These are phyloP conservation scores for Eimeria falciformis DNA, from an alignment of 169 alveolate species.

Conservation along the genomic window DNA sequence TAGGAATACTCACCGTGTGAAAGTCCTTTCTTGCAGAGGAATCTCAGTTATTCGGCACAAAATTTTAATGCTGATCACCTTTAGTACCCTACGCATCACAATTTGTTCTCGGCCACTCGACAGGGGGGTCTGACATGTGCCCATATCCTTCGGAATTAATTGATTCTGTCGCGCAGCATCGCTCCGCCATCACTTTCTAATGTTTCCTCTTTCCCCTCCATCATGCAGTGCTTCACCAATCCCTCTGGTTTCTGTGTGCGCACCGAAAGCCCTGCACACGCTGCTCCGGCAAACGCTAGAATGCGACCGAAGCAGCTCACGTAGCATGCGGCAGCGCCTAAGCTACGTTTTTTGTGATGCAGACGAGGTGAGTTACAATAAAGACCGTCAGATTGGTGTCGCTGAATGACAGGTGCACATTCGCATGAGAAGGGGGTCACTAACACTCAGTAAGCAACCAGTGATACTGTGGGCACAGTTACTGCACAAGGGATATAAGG, in stretches of 20 bases:
- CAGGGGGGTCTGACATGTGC: background rate
- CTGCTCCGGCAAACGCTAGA: constrained; percentile 65
- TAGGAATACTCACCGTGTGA: background rate
- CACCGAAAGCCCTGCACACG: constrained; percentile 67
- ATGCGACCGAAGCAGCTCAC: constrained; percentile 55
- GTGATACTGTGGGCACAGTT: too few species aligned
- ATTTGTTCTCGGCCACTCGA: too few species aligned
- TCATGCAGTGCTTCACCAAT: constrained; percentile 75
- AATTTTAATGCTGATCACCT: too few species aligned
- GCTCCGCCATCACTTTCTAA: constrained; percentile 26
- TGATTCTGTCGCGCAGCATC: background rate
- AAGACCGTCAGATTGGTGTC: too few species aligned
- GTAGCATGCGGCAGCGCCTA: constrained; percentile 63
- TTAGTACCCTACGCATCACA: too few species aligned
- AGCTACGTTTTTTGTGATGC: constrained; percentile 67
- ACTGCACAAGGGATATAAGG: too few species aligned
- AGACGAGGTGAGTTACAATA: constrained; percentile 21
- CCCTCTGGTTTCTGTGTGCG: constrained; percentile 67
- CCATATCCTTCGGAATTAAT: background rate
- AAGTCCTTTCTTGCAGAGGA: too few species aligned
- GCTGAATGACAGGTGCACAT: too few species aligned
- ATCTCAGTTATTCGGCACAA: background rate
- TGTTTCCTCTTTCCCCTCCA: constrained; percentile 74
- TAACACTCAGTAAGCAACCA: too few species aligned
- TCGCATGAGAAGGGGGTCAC: too few species aligned